Evolutionary conservation across 495 filamentous ascomycete genomes (phyloP).

Genomic region (Xylaria scruposa): DNA sequence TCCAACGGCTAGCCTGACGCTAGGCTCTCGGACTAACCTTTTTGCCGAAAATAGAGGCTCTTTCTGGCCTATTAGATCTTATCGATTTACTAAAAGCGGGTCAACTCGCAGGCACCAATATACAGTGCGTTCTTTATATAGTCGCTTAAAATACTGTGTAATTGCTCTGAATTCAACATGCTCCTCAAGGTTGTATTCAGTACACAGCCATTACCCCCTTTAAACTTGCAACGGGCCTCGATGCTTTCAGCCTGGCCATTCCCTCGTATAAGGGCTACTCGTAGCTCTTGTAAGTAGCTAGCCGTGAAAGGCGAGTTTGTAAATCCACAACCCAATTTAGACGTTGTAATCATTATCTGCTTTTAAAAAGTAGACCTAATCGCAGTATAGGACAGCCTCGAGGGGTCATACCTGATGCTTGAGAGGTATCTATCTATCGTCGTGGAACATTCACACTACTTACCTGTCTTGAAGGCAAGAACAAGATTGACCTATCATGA

Average conservation of each 20-base stretch:
- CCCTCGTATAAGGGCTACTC: not conserved
- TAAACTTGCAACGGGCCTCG: not conserved
- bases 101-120: not conserved
- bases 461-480: not conserved
- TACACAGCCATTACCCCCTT: not conserved
- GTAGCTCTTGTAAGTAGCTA: not conserved
- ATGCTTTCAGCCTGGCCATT: not conserved
- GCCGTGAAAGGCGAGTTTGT: not conserved
- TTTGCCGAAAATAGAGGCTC: slow-evolving; percentile 7
- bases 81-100: not conserved
- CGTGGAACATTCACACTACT: not conserved
- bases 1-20: slow-evolving; percentile 12
- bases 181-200: not conserved
- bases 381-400: not conserved
- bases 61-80: slow-evolving; percentile 6
- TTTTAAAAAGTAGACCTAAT: slow-evolving; percentile 1
- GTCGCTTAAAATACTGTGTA: not conserved
- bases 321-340: not conserved
- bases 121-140: not conserved
- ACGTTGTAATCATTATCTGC: not conserved
- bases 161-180: not conserved
- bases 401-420: not conserved
- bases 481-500: not conserved
- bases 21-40: slow-evolving; percentile 27
- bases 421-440: not conserved